phyloP scores from a whole-genome alignment of 805 yeast species.

The Zygotorulaspora chibaensis region DNA sequence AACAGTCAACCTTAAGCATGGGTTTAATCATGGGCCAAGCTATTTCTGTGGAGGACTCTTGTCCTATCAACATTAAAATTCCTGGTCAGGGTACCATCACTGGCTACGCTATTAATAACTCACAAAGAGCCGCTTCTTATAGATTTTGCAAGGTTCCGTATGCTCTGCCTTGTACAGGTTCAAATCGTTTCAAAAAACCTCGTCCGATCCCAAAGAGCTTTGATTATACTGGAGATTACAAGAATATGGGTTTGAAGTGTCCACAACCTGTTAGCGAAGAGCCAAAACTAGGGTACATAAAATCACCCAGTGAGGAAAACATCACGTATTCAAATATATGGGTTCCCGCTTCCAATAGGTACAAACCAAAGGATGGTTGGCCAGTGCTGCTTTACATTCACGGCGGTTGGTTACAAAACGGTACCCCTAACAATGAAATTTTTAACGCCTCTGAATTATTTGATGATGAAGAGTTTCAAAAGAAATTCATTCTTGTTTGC shows the following conservation, averaged over 20 bases:
- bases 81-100: conserved; percentile 31
- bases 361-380: conserved; percentile 36
- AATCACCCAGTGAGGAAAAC: conserved; percentile 27
- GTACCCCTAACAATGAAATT: conserved; percentile 25
- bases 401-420: conserved; percentile 43
- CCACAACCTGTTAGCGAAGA: conserved; percentile 37
- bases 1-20: not conserved
- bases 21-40: conserved; percentile 14
- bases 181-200: conserved; percentile 35
- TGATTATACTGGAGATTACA: conserved; percentile 40
- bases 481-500: conserved; percentile 38
- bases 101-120: conserved; percentile 21
- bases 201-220: conserved; percentile 31
- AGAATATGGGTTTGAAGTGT: conserved; percentile 33
- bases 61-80: conserved; percentile 14
- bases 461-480: conserved; percentile 22
- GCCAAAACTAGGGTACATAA: conserved; percentile 22
- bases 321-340: conserved; percentile 38
- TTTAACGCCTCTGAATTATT: conserved; percentile 28
- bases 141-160: conserved; percentile 35
- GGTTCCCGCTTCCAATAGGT: conserved; percentile 37
- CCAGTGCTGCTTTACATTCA: conserved; percentile 41
- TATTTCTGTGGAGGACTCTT: conserved; percentile 12
- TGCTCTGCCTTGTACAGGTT: conserved; percentile 34
- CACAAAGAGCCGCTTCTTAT: conserved; percentile 15